phyloP scores from a whole-genome alignment of 139 green algal genomes.

The Coelastrella sp. region DNA sequence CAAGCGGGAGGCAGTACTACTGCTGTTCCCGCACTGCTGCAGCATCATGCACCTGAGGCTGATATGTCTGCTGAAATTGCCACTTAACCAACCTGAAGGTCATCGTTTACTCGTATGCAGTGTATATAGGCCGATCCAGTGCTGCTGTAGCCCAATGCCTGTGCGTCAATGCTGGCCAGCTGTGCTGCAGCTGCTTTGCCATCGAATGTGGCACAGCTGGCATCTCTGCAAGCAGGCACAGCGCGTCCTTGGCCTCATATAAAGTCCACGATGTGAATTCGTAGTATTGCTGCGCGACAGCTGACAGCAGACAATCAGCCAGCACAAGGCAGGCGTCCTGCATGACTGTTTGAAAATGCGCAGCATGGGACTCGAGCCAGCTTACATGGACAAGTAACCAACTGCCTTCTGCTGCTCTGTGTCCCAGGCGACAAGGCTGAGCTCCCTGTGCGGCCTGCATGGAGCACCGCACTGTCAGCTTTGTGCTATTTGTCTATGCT shows the following conservation, averaged over 20 bases:
- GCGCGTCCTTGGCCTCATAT: too few species aligned
- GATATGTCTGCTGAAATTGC: neutral
- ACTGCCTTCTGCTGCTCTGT: neutral
- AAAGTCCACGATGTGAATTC: too few species aligned
- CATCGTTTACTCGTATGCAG: neutral
- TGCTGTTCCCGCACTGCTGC: neutral
- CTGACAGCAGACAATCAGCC: too few species aligned
- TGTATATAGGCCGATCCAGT: conserved; percentile 19
- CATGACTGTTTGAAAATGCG: too few species aligned
- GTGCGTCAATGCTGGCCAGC: neutral
- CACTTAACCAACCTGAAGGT: neutral
- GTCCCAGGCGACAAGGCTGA: conserved; percentile 3
- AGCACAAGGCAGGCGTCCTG: too few species aligned
- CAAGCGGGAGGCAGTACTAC: too few species aligned
- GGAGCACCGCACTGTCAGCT: neutral
- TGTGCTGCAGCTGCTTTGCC: neutral
- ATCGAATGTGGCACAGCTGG: neutral
- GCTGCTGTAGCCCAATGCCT: neutral
- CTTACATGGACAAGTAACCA: conserved; percentile 29
- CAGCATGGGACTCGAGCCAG: too few species aligned
- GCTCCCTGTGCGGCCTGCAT: neutral
- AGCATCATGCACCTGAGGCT: neutral
- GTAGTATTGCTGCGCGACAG: too few species aligned
- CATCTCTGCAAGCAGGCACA: neutral
- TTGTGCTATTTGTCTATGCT: too few species aligned